These are phyloP conservation scores for Yarrowia sp. DNA, from an alignment of 805 yeast genomes.

Conservation along the genomic window DNA sequence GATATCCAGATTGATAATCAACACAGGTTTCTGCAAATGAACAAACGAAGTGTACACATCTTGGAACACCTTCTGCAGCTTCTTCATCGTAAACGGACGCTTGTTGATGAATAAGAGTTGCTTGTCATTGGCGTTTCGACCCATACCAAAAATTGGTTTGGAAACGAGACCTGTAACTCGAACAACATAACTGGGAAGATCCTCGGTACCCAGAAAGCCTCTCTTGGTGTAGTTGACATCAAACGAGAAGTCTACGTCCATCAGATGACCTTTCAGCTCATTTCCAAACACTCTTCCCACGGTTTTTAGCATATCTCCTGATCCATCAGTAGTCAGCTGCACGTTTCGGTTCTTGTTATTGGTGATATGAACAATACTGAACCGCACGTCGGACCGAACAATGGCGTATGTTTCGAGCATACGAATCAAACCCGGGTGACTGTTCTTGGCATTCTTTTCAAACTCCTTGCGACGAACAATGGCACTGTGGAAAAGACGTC, in stretches of 20 bases:
- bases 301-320: slow-evolving; percentile 58
- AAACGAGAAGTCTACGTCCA: slow-evolving; percentile 55
- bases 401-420: slow-evolving; percentile 73
- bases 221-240: slow-evolving; percentile 32
- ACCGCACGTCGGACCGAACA: slow-evolving; percentile 62
- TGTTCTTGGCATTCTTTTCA: slow-evolving; percentile 68
- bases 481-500: slow-evolving; percentile 66
- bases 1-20: slow-evolving; percentile 65
- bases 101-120: slow-evolving; percentile 77
- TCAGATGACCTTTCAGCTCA: slow-evolving; percentile 64
- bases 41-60: slow-evolving; percentile 79
- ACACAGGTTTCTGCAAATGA: slow-evolving; percentile 73
- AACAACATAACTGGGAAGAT: slow-evolving; percentile 10
- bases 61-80: slow-evolving; percentile 64
- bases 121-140: slow-evolving; percentile 73
- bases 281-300: slow-evolving; percentile 75
- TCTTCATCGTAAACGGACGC: slow-evolving; percentile 71
- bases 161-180: slow-evolving; percentile 70
- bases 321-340: slow-evolving; percentile 66
- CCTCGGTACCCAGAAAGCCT: slow-evolving; percentile 4
- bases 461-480: slow-evolving; percentile 87
- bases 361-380: slow-evolving; percentile 62
- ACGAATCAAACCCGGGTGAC: slow-evolving; percentile 70
- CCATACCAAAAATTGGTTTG: slow-evolving; percentile 78
- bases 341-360: slow-evolving; percentile 58